Evolutionary conservation across 768 basidiomycete genomes (phyloP), one percentile per base, ranked within the genome.

Genomic region (Boletus rubroflammeus): DNA sequence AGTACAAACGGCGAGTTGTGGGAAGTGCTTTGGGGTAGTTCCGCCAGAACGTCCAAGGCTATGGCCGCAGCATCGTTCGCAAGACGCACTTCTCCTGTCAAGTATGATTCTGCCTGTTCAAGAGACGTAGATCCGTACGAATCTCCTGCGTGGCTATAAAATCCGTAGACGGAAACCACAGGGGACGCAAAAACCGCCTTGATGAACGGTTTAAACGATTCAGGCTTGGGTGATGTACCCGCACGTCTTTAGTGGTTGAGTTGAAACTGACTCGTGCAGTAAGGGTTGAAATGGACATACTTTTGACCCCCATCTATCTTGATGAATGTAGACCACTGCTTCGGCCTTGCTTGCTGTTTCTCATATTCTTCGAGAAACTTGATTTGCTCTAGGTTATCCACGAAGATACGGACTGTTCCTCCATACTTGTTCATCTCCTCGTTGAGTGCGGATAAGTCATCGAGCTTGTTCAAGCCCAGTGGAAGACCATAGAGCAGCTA

Each of bases 401-500:
- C 73, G 55, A 93, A 75, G 45, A 93, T 66, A 26, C 90, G 79
- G 40, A 93, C 68, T 17, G 76, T 69, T 6, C 79, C 87, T n/a
- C 82, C 85, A 53, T 80, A 63, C 40, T 69, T 72, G 31, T 72
- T 74, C 42, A 89, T 70, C 56, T 81, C 77, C 38, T 82, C 76
- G 70, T 82, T 78, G 13, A 91, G 73, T 6, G 69, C 68, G 31
- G 83, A 79, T 26, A 93, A 73, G 59, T 91, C 90, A 35, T 77
- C 77, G 15, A 93, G 73, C 71, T 89, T 93, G 74, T 86, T 87
- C 14, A 77, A 55, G 6, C 79, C 78, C 2, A 90, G 71, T 10
- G 91, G 93, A 39, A 93, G 75, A 6, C 88, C 87, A 63, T 93
- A 93, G 14, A 95, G 73, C 58, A 95, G 79, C 91, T 95, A 58